phyloP scores from a whole-genome alignment of 2,329 filamentous ascomycete species.

The Ampelomyces quisqualis region DNA sequence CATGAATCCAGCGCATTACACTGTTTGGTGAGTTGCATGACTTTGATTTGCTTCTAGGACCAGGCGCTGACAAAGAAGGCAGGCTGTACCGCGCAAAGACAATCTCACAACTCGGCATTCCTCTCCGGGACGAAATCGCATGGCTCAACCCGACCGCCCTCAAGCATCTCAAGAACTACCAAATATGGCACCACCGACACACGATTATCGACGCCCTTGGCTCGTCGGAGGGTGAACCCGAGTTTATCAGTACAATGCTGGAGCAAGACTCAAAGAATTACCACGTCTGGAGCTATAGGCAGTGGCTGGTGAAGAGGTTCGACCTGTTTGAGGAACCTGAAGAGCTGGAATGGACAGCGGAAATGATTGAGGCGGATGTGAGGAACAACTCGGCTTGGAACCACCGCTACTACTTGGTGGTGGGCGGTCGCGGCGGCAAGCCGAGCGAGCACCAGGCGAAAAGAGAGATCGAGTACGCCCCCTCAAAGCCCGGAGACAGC shows the following conservation, averaged over 20 bases:
- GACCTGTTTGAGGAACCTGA: constrained; percentile 54
- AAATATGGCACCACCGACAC: constrained; percentile 80
- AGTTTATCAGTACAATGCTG: constrained; percentile 80
- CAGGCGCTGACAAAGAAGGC: no score
- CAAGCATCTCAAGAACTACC: constrained; percentile 92
- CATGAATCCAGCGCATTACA: constrained; percentile 97
- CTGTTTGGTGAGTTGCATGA: constrained; percentile 70
- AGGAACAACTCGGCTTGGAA: constrained; percentile 98
- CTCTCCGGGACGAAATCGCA: constrained; percentile 69
- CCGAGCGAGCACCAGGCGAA: constrained; percentile 61
- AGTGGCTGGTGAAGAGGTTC: constrained; percentile 70
- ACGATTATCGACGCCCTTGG: constrained; percentile 57
- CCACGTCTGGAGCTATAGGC: constrained; percentile 95
- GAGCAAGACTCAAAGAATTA: constrained; percentile 92
- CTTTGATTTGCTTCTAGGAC: no score
- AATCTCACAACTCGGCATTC: constrained; percentile 65
- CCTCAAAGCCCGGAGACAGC: not conserved
- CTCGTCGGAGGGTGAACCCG: constrained; percentile 66
- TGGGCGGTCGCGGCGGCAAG: constrained; percentile 56
- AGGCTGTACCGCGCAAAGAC: constrained; percentile 84
- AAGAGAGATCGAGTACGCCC: constrained; percentile 69
- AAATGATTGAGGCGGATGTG: constrained; percentile 74
- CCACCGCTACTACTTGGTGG: constrained; percentile 92
- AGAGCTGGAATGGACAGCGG: constrained; percentile 71
- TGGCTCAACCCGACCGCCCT: constrained; percentile 88